These are phyloP conservation scores for Saksenaea oblongispora DNA, from an alignment of 371 early-diverging fungal species.

Conservation along the genomic window DNA sequence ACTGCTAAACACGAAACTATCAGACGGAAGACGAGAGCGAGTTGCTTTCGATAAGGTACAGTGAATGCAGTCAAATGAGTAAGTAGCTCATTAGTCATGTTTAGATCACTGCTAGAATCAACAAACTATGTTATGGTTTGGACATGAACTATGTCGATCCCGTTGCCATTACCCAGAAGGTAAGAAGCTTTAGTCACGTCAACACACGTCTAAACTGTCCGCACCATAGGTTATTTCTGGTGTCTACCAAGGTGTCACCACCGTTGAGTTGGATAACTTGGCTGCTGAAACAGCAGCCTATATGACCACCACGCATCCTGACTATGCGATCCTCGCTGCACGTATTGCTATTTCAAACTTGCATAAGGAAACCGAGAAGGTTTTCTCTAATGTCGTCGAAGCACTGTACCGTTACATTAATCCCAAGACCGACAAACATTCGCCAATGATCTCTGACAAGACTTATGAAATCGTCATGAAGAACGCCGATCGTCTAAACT, in stretches of 20 bases:
- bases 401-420: constrained; percentile 76
- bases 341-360: constrained; percentile 89
- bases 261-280: constrained; percentile 87
- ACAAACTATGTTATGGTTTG: constrained; percentile 86
- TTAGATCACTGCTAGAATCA: constrained; percentile 87
- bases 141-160: constrained; percentile 87
- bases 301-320: constrained; percentile 90
- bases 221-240: constrained; percentile 67
- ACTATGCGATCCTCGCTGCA: constrained; percentile 91
- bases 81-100: not conserved
- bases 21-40: constrained; percentile 80
- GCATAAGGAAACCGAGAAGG: constrained; percentile 89
- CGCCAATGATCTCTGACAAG: constrained; percentile 78
- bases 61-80: not conserved
- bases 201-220: not conserved
- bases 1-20: not conserved
- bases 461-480: constrained; percentile 63
- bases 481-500: constrained; percentile 78
- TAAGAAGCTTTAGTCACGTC: constrained; percentile 2
- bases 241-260: constrained; percentile 90
- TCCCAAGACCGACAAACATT: constrained; percentile 76
- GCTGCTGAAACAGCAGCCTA: constrained; percentile 92
- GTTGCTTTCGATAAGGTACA: constrained; percentile 86
- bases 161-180: constrained; percentile 86
- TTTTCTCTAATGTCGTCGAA: constrained; percentile 61